These are phyloP conservation scores for Claviceps arundinis DNA, from an alignment of 2,329 filamentous ascomycete genomes.

Conservation along the genomic window DNA sequence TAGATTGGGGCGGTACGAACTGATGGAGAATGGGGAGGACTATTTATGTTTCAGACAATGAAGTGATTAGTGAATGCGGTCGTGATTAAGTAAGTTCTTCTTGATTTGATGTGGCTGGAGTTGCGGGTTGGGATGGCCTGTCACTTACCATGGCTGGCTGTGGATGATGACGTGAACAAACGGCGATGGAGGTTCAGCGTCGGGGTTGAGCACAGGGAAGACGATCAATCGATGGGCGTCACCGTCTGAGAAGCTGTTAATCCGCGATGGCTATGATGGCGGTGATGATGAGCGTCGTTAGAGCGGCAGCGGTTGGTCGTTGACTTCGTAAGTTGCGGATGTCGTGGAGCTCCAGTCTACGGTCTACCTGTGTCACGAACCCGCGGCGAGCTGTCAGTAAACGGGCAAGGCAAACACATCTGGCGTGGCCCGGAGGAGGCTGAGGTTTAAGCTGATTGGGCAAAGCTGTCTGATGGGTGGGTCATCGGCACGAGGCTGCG, in stretches of 20 bases:
- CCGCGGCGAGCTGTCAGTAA: background rate
- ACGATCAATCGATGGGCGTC: background rate
- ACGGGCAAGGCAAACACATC: slow-evolving; percentile 11
- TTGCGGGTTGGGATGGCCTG: background rate
- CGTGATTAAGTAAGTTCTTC: background rate
- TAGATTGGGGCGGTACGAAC: slow-evolving; percentile 35
- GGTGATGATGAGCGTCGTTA: background rate
- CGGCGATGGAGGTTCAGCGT: background rate
- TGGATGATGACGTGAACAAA: background rate
- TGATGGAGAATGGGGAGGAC: slow-evolving; percentile 92
- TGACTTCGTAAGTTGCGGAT: slow-evolving; percentile 1
- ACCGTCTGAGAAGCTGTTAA: no score
- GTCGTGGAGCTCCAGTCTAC: slow-evolving; percentile 1
- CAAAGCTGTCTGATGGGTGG: slow-evolving; percentile 4
- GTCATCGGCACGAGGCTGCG: background rate
- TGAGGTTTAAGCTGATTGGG: slow-evolving; percentile 5
- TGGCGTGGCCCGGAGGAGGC: slow-evolving; percentile 11
- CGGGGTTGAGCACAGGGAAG: background rate
- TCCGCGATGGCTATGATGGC: background rate
- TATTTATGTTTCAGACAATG: slow-evolving; percentile 30
- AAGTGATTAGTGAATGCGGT: slow-evolving; percentile 15
- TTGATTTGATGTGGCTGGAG: background rate
- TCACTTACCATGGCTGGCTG: slow-evolving; percentile 2
- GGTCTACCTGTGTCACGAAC: background rate
- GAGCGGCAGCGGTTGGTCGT: slow-evolving; percentile 3